Conservation (phyloP, 169 alveolate genomes). For the Plasmodium cynomolgi region DNA sequence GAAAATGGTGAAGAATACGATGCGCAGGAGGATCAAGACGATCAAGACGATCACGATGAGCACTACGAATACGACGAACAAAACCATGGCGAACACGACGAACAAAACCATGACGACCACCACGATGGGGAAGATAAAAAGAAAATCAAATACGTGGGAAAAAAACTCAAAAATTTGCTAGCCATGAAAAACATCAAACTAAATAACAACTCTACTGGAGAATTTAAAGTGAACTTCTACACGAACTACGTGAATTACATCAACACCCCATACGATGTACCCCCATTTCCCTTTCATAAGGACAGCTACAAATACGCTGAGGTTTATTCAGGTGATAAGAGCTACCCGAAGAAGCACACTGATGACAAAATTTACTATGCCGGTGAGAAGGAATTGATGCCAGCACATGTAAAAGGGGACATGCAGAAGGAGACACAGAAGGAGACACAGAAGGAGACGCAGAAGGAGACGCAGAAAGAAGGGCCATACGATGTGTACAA, state of each 20-base stretch:
- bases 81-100: not conserved
- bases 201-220: conserved; percentile 44
- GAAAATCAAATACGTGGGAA: not conserved
- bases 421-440: not conserved
- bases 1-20: not conserved
- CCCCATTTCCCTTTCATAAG: not conserved
- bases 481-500: not conserved
- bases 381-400: not conserved
- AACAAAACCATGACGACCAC: not conserved
- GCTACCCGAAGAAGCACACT: no score
- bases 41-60: not conserved
- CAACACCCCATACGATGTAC: not conserved
- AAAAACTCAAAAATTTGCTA: conserved; percentile 12
- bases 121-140: not conserved
- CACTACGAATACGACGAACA: not conserved
- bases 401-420: not conserved
- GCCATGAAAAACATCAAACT: conserved; percentile 16
- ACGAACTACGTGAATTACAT: conserved; percentile 32
- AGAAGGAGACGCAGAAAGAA: not conserved
- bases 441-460: not conserved
- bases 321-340: not conserved
- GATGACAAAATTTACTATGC: not conserved
- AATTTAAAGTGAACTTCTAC: conserved; percentile 16
- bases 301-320: not conserved
- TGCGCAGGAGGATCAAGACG: not conserved